Evolutionary conservation across 352 stramenopile species (phyloP), one percentile per base, ranked within the genome.

Genomic region (Pythium phragmiticola): DNA sequence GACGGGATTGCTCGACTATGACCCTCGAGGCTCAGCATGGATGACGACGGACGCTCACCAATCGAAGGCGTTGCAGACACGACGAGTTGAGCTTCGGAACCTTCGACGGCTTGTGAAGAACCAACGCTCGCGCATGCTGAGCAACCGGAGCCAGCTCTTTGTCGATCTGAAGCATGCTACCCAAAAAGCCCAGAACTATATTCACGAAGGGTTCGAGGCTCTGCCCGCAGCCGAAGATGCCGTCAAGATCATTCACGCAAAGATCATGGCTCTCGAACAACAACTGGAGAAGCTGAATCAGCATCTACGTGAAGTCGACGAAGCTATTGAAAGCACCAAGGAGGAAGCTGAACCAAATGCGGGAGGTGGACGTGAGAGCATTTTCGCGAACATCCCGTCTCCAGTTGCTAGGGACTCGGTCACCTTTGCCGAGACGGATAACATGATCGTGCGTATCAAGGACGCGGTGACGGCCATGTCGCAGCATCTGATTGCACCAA

Each of bases 141-240:
- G 76, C 66, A 95, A 91, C 45, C 75, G 82, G 2, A 92, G 85
- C 39, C 84, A 94, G 52, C 66, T 95, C 12, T 90, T 84, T 66
- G 85, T 87, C 36, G 84, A 95, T 54, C 68, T 94, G 62, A 90
- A 88, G 52, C 92, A 78, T 53, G 85, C 85, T 11, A 92, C 76
- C 1, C 84, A 94, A 33, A 81, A 92, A 65, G 81, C 82, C 7
- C 84, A 94, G 49, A 94, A 92, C 53, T 94, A 92, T 64, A 48
- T 94, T 6, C 84, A 94, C 52, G 84, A 94, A 83, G 84, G 83
- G 1, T 94, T 92, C 41, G 78, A 89, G 55, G 73, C 81, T 28
- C 57, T 89, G 14, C 84, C 84, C 1, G 82, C 76, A 54, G 84
- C 84, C 28, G 84, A 94, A 76, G 80, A 92, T 66, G 82, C 84